These are phyloP conservation scores for Stipa capillata DNA, from an alignment of 176 grass and related monocot genomes.

Conservation along the genomic window DNA sequence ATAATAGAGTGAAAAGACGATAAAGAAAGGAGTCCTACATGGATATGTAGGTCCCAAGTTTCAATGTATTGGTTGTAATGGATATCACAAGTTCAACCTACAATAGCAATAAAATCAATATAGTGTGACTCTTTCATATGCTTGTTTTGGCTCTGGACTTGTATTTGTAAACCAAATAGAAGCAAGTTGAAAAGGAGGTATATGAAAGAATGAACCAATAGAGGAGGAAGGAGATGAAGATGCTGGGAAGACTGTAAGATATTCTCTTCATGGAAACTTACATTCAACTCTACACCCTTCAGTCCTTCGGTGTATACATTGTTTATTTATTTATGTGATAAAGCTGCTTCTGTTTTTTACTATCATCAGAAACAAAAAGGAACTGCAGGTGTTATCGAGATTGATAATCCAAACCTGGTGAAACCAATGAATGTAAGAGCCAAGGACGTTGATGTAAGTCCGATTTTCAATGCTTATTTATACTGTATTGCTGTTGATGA, in stretches of 20 bases:
- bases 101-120: not conserved
- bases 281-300: not conserved
- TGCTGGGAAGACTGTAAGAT: conserved; percentile 37
- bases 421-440: conserved; percentile 74
- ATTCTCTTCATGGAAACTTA: not conserved
- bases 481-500: not conserved
- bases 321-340: not conserved
- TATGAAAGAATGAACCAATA: conserved; percentile 40
- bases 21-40: too few relatives aligned
- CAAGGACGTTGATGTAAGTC: conserved; percentile 81
- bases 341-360: not conserved
- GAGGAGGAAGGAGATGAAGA: conserved; percentile 61
- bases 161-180: conserved; percentile 25
- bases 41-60: too few relatives aligned
- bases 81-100: too few relatives aligned
- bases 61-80: too few relatives aligned
- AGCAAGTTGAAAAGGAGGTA: conserved; percentile 31
- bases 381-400: conserved; percentile 67
- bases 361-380: conserved; percentile 69
- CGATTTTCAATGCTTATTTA: not conserved
- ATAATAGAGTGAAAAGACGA: too few relatives aligned
- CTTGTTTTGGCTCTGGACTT: conserved; percentile 10
- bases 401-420: conserved; percentile 89
- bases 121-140: not conserved
- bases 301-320: not conserved